Conservation (phyloP, 495 filamentous ascomycete species). For the Tetracladium marchalianum region DNA sequence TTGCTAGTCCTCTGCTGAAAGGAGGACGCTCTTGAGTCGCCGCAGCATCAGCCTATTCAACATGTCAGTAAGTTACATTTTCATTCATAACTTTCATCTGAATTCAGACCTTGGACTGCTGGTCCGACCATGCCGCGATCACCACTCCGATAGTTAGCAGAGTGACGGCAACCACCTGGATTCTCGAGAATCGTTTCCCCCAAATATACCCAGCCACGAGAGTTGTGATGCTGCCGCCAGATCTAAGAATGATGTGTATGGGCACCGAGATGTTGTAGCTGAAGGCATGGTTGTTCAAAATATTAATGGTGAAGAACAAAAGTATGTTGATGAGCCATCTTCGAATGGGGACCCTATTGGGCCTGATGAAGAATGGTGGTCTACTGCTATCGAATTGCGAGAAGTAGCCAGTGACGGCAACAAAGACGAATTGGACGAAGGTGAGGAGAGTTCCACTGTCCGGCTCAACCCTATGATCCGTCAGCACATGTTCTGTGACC, state of each 20-base stretch:
- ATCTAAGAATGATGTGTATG: conserved; percentile 92
- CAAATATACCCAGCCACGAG: conserved; percentile 79
- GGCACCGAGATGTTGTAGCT: conserved; percentile 94
- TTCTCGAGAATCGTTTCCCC: conserved; percentile 69
- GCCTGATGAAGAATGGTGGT: conserved; percentile 58
- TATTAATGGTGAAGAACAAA: conserved; percentile 83
- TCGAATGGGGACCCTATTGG: conserved; percentile 69
- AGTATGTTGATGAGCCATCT: conserved; percentile 85
- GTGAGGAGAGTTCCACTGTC: conserved; percentile 75
- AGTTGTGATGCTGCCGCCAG: conserved; percentile 89
- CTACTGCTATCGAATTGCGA: conserved; percentile 51
- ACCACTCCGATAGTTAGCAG: conserved; percentile 81
- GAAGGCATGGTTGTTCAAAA: conserved; percentile 96
- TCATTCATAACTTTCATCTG: background rate
- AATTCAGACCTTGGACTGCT: conserved; percentile 59
- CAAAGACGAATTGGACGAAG: conserved; percentile 85
- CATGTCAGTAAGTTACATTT: conserved; percentile 2
- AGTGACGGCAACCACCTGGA: conserved; percentile 70
- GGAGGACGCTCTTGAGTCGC: conserved; percentile 21
- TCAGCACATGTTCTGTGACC: conserved; percentile 11
- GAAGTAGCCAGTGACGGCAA: conserved; percentile 66
- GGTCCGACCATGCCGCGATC: conserved; percentile 79
- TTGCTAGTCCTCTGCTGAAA: conserved; percentile 67
- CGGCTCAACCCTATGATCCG: conserved; percentile 41
- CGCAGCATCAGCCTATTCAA: conserved; percentile 19